phyloP scores from a whole-genome alignment of 2,329 filamentous ascomycete genomes.

The Beauveria varroae region DNA sequence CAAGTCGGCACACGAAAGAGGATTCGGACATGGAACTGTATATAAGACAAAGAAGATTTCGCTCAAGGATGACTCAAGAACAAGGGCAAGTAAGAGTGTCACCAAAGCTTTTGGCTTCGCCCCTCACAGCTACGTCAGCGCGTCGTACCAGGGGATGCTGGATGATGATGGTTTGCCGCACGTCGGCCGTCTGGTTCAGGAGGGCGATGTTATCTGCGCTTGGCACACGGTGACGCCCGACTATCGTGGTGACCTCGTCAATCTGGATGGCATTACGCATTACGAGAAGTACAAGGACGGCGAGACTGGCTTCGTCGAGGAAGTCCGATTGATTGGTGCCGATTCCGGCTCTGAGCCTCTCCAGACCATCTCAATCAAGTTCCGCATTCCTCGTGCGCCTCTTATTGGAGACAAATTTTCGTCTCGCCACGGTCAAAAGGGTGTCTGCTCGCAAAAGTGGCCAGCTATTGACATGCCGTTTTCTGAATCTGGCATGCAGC shows the following conservation, averaged over 20 bases:
- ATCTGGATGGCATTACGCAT: slow-evolving; percentile 77
- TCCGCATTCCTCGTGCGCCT: slow-evolving; percentile 81
- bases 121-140: slow-evolving; percentile 64
- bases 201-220: slow-evolving; percentile 80
- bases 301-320: slow-evolving; percentile 83
- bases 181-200: slow-evolving; percentile 67
- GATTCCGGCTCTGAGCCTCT: slow-evolving; percentile 76
- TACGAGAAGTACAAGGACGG: slow-evolving; percentile 92
- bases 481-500: slow-evolving; percentile 91
- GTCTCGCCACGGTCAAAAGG: slow-evolving; percentile 95
- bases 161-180: slow-evolving; percentile 84
- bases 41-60: slow-evolving; percentile 96
- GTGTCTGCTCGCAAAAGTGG: slow-evolving; percentile 95
- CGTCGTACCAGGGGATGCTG: slow-evolving; percentile 61
- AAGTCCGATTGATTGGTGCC: slow-evolving; percentile 82
- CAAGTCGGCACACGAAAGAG: slow-evolving; percentile 91
- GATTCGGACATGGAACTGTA: slow-evolving; percentile 90
- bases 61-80: slow-evolving; percentile 70
- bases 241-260: slow-evolving; percentile 69
- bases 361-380: slow-evolving; percentile 86
- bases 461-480: slow-evolving; percentile 92
- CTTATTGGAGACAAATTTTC: slow-evolving; percentile 99
- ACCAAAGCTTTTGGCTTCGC: slow-evolving; percentile 88
- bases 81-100: slow-evolving; percentile 58
- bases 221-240: slow-evolving; percentile 84